These are phyloP conservation scores for Fistulifera solaris DNA, from an alignment of 108 stramenopile genomes.

Conservation along the genomic window DNA sequence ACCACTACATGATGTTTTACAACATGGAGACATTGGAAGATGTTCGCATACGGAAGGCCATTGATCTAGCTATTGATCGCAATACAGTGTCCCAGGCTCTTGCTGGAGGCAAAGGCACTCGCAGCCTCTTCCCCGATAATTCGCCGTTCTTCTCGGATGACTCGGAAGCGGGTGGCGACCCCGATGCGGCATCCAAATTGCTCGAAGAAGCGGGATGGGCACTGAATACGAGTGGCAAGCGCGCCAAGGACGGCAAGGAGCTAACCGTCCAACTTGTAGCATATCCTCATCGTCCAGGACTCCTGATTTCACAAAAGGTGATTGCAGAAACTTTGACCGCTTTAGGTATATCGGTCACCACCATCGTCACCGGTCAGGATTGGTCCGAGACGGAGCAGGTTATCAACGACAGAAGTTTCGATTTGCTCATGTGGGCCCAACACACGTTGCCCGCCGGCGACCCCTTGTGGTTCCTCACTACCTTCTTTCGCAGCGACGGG, in stretches of 20 bases:
- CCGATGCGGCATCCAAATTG: neutral
- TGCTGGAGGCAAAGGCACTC: slow-evolving; percentile 5
- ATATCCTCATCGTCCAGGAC: slow-evolving; percentile 17
- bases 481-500: slow-evolving; percentile 10
- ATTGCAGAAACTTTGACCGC: slow-evolving; percentile 1
- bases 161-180: slow-evolving; percentile 10
- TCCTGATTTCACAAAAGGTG: slow-evolving; percentile 8
- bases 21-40: neutral
- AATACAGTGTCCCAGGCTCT: slow-evolving; percentile 2
- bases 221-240: slow-evolving; percentile 3
- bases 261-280: slow-evolving; percentile 12
- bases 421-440: slow-evolving; percentile 16
- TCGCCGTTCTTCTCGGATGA: neutral
- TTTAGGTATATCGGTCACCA: slow-evolving; percentile 9
- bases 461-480: slow-evolving; percentile 7
- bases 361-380: slow-evolving; percentile 10
- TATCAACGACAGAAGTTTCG: slow-evolving; percentile 14
- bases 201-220: slow-evolving; percentile 13
- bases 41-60: slow-evolving; percentile 12
- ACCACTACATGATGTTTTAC: slow-evolving; percentile 12
- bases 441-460: slow-evolving; percentile 13
- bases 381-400: slow-evolving; percentile 7
- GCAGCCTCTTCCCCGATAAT: slow-evolving; percentile 12
- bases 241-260: slow-evolving; percentile 10
- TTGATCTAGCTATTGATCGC: slow-evolving; percentile 13